Percentiles rank a stretch among this genome's conserved stretches.
phyloP scores from a whole-genome alignment of 495 filamentous ascomycete species.

The Chaetomium fimeti region DNA sequence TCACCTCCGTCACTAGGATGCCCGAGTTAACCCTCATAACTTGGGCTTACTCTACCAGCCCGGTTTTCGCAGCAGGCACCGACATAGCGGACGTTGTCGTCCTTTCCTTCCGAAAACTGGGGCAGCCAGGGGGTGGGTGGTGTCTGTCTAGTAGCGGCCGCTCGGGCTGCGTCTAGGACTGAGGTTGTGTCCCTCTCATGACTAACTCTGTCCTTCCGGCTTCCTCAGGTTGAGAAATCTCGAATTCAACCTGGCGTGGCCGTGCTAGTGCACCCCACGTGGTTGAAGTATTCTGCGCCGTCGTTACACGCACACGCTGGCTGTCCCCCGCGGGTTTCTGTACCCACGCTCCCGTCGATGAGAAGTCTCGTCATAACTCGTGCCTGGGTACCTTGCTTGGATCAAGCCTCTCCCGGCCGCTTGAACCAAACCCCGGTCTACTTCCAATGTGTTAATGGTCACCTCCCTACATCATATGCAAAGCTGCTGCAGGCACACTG shows the following conservation, averaged over 20 bases:
- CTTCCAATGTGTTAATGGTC: slow-evolving; percentile 7
- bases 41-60: neutral
- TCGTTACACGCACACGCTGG: slow-evolving; percentile 4
- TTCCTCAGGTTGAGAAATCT: neutral
- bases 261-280: slow-evolving; percentile 5
- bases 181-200: slow-evolving; percentile 9
- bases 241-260: slow-evolving; percentile 19
- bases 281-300: neutral
- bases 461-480: slow-evolving; percentile 6
- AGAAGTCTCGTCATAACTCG: slow-evolving; percentile 4
- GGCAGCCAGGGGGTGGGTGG: neutral
- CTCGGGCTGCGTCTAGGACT: neutral
- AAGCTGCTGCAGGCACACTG: slow-evolving; percentile 6
- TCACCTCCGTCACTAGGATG: too few relatives aligned
- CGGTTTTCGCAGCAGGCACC: slow-evolving; percentile 8
- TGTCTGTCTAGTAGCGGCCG: slow-evolving; percentile 14
- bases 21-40: neutral
- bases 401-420: slow-evolving; percentile 10
- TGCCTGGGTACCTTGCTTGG: slow-evolving; percentile 3
- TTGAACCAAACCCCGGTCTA: neutral
- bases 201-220: slow-evolving; percentile 1
- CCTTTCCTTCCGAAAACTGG: neutral
- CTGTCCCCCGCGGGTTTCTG: neutral
- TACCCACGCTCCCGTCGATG: neutral
- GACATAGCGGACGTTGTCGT: neutral